Conservation (phyloP, 2,329 filamentous ascomycete species). For the Neurospora sp. region DNA sequence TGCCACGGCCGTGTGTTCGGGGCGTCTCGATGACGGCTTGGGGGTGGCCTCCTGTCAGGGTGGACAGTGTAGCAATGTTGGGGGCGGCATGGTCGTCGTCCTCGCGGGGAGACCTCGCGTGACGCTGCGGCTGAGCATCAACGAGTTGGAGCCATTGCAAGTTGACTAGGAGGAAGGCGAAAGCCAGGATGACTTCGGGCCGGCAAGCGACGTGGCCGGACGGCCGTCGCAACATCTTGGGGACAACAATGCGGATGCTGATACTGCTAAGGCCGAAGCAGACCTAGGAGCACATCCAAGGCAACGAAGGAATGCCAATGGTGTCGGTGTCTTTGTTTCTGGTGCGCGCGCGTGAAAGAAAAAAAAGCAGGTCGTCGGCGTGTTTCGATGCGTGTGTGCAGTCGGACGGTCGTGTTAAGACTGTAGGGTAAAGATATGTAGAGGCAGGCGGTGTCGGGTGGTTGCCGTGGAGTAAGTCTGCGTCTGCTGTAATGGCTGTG, state of each 20-base stretch:
- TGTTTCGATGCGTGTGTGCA: neutral
- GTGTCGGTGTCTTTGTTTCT: neutral
- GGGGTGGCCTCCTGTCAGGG: constrained; percentile 10
- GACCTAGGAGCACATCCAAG: constrained; percentile 11
- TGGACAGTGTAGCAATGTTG: constrained; percentile 13
- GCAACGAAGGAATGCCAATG: neutral
- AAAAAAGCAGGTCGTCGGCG: neutral
- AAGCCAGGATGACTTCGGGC: constrained; percentile 41
- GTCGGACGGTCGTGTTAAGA: neutral
- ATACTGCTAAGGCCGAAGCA: constrained; percentile 9
- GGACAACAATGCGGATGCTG: constrained; percentile 18
- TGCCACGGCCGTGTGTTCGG: constrained; percentile 18
- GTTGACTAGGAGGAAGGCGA: constrained; percentile 40
- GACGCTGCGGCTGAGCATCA: constrained; percentile 53
- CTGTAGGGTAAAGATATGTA: neutral
- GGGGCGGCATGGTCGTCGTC: constrained; percentile 12
- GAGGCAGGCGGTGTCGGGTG: neutral
- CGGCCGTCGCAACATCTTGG: constrained; percentile 55
- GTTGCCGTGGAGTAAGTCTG: neutral
- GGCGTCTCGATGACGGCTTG: constrained; percentile 18
- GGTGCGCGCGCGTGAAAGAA: neutral
- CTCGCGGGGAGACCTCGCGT: constrained; percentile 14
- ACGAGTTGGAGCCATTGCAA: constrained; percentile 45
- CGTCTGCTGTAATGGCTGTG: neutral
- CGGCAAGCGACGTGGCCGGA: constrained; percentile 43